These are phyloP conservation scores for Phytophthora europaea DNA, from an alignment of 352 stramenopile species.

Conservation along the genomic window DNA sequence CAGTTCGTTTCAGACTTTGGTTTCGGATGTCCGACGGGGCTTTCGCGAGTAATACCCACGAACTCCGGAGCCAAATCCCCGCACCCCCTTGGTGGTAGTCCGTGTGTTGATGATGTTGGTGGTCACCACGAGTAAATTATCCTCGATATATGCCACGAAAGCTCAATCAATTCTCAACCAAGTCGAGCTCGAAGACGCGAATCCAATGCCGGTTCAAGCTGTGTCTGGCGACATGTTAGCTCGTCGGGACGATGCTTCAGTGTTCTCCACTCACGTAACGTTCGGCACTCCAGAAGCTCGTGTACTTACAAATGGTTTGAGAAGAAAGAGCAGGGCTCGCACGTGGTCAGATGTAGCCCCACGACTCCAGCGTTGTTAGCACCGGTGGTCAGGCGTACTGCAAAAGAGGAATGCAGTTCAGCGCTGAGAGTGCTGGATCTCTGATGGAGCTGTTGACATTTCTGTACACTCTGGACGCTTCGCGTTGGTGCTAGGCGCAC, in stretches of 20 bases:
- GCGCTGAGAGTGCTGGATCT: slow-evolving; percentile 5
- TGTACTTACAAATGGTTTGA: neutral
- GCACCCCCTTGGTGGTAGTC: slow-evolving; percentile 1
- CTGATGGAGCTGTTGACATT: slow-evolving; percentile 24
- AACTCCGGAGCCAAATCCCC: neutral
- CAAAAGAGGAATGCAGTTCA: slow-evolving; percentile 9
- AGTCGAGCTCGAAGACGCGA: neutral
- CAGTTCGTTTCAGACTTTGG: slow-evolving; percentile 26
- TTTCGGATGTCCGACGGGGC: slow-evolving; percentile 23
- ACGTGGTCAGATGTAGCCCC: slow-evolving; percentile 18
- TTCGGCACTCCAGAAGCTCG: neutral
- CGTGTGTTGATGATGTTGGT: neutral
- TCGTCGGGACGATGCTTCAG: neutral
- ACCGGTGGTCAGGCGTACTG: neutral
- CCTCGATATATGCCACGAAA: neutral
- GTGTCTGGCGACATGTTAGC: neutral
- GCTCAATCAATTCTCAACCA: neutral
- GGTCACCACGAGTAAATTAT: too few relatives aligned
- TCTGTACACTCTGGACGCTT: slow-evolving; percentile 7
- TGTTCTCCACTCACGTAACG: neutral
- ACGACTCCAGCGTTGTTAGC: slow-evolving; percentile 13
- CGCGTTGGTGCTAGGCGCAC: slow-evolving; percentile 7
- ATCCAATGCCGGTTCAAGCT: neutral
- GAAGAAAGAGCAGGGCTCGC: neutral
- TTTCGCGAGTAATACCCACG: slow-evolving; percentile 26